Evolutionary conservation across 352 stramenopile species (phyloP), one percentile per base, ranked within the genome.

Genomic region (Peronospora farinosa): DNA sequence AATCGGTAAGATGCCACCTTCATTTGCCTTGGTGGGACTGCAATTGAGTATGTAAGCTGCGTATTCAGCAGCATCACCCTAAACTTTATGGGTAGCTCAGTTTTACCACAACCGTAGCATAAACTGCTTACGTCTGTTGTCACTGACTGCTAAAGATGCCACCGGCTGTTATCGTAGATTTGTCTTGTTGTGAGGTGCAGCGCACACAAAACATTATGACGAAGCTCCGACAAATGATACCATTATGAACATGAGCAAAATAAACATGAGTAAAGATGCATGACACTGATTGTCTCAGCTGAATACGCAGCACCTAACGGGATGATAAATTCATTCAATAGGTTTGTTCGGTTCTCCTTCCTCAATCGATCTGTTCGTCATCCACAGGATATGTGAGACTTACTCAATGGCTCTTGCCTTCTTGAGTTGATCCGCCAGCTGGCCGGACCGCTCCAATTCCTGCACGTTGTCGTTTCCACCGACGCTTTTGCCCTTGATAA

Each of bases 401-500:
- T 71, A 78, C 28, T 62, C 51, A 41, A 92, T 76, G 15, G 70
- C 79, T 15, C 69, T 68, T 6, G 78, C 81, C 27, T 63, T 57
- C 53, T 84, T 78, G 40, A 99, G 74, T 38, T 96, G 78, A 51
- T 95, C 64, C 60, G 87, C 50, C 28, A 99, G 67, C 48, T 97
- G 84, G 49, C 95, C 95, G 31, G 66, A 88, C 38, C 75, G 67
- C 31, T 80, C 74, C 48, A 97, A 72, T 28, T 67, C 71, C 49
- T 96, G 80, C 5, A 90, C 96, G 48, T 97, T 86, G 68, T 98
- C 94, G 51, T 96, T 92, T 35, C 96, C 96, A 51, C 96, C 96
- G 43, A 98, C 79, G 69, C 91, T 95, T 55, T 97, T 88, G 47
- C 90, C 90, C 48, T 89, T 92, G 43, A 99, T 92, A 67, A 98